A percentile compares a stretch with the other conserved stretches of the same genome.
Conservation (phyloP, 1,139 yeast genomes). For the Yarrowia galli region DNA sequence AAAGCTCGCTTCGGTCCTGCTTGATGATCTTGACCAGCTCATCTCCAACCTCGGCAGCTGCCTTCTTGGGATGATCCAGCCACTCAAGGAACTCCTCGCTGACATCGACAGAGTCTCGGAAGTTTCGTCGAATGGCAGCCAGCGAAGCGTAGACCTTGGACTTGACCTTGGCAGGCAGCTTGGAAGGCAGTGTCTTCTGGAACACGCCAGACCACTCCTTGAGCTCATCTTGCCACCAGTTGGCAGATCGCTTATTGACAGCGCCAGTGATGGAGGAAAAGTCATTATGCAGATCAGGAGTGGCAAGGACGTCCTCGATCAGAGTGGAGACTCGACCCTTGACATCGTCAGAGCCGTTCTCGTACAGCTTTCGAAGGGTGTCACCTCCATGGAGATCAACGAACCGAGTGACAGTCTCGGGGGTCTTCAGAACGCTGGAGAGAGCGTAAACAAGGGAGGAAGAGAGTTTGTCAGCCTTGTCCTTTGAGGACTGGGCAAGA, state of each 20-base stretch:
- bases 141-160: slow-evolving; percentile 25
- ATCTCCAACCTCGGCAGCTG: slow-evolving; percentile 10
- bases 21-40: not conserved
- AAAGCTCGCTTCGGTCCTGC: slow-evolving; percentile 19
- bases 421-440: slow-evolving; percentile 15
- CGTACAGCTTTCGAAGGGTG: slow-evolving; percentile 20
- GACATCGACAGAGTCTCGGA: slow-evolving; percentile 20
- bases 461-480: slow-evolving; percentile 9
- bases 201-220: slow-evolving; percentile 35
- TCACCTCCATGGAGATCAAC: slow-evolving; percentile 23
- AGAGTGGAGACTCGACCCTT: slow-evolving; percentile 19
- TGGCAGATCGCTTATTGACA: slow-evolving; percentile 22
- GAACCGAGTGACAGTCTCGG: slow-evolving; percentile 26
- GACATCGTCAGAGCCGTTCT: slow-evolving; percentile 19
- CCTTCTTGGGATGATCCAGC: slow-evolving; percentile 31
- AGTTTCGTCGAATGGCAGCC: slow-evolving; percentile 34
- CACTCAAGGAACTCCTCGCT: slow-evolving; percentile 29
- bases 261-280: slow-evolving; percentile 21
- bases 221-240: slow-evolving; percentile 33
- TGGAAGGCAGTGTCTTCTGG: slow-evolving; percentile 16
- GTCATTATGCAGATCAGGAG: slow-evolving; percentile 28
- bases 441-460: slow-evolving; percentile 25
- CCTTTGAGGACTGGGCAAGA: not conserved
- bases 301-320: slow-evolving; percentile 19
- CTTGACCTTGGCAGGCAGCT: slow-evolving; percentile 19